Conservation (phyloP, 2,329 filamentous ascomycete genomes). For the Alternaria tenuissima region DNA sequence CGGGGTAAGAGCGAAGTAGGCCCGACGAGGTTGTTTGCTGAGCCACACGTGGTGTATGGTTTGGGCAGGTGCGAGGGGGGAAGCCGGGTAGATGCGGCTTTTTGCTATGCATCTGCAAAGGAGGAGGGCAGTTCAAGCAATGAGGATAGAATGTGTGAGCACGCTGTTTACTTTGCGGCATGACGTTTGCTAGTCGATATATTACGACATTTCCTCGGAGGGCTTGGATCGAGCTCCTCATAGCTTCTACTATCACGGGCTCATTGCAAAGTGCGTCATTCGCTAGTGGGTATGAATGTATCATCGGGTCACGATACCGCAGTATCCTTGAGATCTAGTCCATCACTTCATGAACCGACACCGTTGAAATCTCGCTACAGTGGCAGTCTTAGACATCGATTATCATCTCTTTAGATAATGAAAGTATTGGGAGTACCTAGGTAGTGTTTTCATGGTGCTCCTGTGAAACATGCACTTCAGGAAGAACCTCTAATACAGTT, state of each 20-base stretch:
- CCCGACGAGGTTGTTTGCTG: conserved; percentile 2
- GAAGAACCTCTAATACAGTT: too few species aligned
- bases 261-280: background rate
- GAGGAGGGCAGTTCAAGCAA: background rate
- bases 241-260: background rate
- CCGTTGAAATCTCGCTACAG: too few species aligned
- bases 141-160: background rate
- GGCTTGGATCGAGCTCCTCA: background rate
- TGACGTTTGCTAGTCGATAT: background rate
- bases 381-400: too few species aligned
- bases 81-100: conserved; percentile 8
- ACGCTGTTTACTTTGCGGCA: background rate
- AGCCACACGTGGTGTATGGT: background rate
- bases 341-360: too few species aligned
- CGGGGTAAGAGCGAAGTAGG: conserved; percentile 11
- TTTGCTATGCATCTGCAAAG: background rate
- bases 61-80: background rate
- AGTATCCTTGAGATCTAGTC: background rate
- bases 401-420: too few species aligned
- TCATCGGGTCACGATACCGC: too few species aligned
- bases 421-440: too few species aligned
- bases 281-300: background rate
- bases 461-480: too few species aligned
- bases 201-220: conserved; percentile 1
- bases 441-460: too few species aligned